A percentile compares a stretch with the other conserved stretches of the same genome.
phyloP scores from a whole-genome alignment of 1,284 basidiomycete genomes.

The Mycena sp. region DNA sequence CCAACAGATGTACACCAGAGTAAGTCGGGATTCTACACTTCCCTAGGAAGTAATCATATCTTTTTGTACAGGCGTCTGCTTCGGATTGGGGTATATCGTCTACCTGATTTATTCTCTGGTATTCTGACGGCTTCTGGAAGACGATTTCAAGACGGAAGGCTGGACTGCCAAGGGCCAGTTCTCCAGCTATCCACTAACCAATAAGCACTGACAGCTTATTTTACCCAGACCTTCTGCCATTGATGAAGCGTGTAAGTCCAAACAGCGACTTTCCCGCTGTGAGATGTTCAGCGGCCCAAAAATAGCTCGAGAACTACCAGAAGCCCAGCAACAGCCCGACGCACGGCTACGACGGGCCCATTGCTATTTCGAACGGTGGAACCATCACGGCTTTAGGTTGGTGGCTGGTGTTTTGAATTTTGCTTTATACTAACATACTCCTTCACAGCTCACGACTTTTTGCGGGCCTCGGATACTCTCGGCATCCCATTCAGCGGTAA shows the following conservation, averaged over 20 bases:
- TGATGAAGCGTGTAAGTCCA: constrained; percentile 70
- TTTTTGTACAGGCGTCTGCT: constrained; percentile 59
- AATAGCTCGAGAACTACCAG: constrained; percentile 77
- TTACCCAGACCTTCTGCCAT: constrained; percentile 64
- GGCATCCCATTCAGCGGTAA: constrained; percentile 73
- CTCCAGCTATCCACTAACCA: constrained; percentile 1
- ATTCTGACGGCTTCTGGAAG: constrained; percentile 41
- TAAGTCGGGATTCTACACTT: constrained; percentile 37
- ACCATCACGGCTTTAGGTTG: constrained; percentile 42
- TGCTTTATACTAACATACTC: neutral
- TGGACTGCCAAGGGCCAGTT: constrained; percentile 68
- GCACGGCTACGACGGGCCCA: constrained; percentile 65
- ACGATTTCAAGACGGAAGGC: constrained; percentile 78
- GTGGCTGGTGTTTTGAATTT: neutral
- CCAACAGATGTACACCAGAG: constrained; percentile 71
- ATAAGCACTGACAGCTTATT: neutral
- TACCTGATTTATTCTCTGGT: constrained; percentile 2
- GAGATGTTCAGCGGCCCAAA: neutral
- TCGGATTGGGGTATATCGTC: constrained; percentile 68
- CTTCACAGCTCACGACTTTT: constrained; percentile 72
- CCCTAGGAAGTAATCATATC: constrained; percentile 6
- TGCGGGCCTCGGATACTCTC: constrained; percentile 68
- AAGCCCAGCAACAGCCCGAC: constrained; percentile 57
- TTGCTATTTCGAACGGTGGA: constrained; percentile 61
- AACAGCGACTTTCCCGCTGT: neutral